Base-by-base conservation (phyloP, 2,329 filamentous ascomycete species). In the Xylariales sp. region DNA sequence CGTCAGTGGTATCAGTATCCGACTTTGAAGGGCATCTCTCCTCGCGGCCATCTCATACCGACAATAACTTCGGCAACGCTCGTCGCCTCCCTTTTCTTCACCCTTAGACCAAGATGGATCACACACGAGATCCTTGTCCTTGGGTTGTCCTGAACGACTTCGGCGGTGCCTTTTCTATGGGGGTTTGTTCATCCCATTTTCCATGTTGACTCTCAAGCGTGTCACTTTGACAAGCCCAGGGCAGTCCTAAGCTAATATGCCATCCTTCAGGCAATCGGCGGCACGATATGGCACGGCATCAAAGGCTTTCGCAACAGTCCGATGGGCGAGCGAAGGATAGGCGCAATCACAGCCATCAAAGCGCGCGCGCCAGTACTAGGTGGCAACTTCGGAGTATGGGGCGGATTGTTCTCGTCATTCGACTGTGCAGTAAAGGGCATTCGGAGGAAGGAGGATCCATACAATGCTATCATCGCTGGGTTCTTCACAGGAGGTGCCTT, bases 331-430 rank as follows among this genome's bases (percentile, higher is more conserved):
- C 81, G 93, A 63, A 80, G 91, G 65, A 91, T 97, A 74, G 93
- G 93, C 63, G 88, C 93, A 54, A 78, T 98, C 69, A 96, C 91
- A 57, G 93, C 93, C 46, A 89, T 98, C 69, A 98, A 98, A 76
- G 90, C 93, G 61, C 86, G 93, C 61, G 93, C 93, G 31, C 93
- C 93, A 3, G 91, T 97, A 24, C 78, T 97, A 35, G 93, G 93
- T 59, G 93, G 93, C 58, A 98, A 98, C 74, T 98, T 97, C 57
- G 91, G 91, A 57, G 88, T 95, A 43, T 97, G 93, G 91, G 91
- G 93, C 61, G 93, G 93, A 52, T 73, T 97, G 44, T 97, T 97
- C 75, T 88, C 83, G 56, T 94, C 88, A 47, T 97, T 91, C 60
- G 93, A 98, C 70, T 98, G 93, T 72, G 86, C 90, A 16, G 86